These are phyloP conservation scores for Backusella macrospora DNA, from an alignment of 192 early-diverging fungal species.

Conservation along the genomic window DNA sequence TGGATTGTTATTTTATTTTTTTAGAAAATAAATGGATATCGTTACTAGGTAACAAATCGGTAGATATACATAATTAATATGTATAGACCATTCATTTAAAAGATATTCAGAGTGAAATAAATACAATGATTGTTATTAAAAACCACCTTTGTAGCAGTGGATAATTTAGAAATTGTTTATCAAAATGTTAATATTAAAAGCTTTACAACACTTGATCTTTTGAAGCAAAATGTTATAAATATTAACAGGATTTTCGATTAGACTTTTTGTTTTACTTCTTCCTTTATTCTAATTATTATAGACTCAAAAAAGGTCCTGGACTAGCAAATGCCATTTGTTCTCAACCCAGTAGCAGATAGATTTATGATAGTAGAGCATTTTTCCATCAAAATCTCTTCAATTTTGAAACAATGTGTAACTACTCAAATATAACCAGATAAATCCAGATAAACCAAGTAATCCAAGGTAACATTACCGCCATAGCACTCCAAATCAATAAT, in stretches of 20 bases:
- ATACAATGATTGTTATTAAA: conserved; percentile 45
- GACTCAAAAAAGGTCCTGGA: background rate
- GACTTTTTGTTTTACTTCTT: background rate
- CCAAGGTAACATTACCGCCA: conserved; percentile 41
- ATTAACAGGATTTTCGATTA: conserved; percentile 35
- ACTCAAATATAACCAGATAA: conserved; percentile 18
- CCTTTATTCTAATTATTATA: background rate
- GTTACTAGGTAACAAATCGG: conserved; percentile 11
- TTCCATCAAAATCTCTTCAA: conserved; percentile 43
- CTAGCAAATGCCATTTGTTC: conserved; percentile 27
- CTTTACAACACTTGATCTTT: conserved; percentile 55
- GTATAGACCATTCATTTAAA: conserved; percentile 42
- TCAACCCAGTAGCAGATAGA: conserved; percentile 22
- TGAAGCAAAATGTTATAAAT: conserved; percentile 22
- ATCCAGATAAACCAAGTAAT: conserved; percentile 16
- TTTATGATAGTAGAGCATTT: conserved; percentile 59
- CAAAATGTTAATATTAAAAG: conserved; percentile 27
- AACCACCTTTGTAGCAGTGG: conserved; percentile 61
- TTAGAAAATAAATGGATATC: conserved; percentile 17
- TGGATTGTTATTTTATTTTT: conserved; percentile 27
- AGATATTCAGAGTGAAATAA: conserved; percentile 50
- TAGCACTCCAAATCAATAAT: conserved; percentile 36
- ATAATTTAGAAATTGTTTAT: conserved; percentile 38
- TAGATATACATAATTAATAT: conserved; percentile 42
- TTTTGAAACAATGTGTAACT: conserved; percentile 33